Conservation (phyloP, 116 monocot genomes). For the Dioscorea cayenensis region DNA sequence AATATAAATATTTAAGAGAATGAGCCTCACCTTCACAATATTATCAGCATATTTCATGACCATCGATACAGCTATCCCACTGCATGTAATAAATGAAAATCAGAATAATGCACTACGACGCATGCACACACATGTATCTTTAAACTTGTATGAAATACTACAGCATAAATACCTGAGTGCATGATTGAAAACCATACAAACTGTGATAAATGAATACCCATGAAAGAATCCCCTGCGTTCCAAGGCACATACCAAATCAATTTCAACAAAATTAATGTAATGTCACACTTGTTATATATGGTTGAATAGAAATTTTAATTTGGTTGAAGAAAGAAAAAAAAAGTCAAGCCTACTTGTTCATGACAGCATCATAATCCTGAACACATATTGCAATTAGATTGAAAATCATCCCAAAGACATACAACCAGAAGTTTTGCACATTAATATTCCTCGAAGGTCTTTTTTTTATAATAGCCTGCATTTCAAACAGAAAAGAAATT, state of each 20-base stretch:
- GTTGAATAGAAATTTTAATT: not conserved
- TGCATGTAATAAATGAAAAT: conserved; percentile 29
- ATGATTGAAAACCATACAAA: conserved; percentile 95
- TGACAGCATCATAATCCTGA: conserved; percentile 92
- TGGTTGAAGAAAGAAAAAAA: not conserved
- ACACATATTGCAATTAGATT: conserved; percentile 78
- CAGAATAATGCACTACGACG: too few species aligned
- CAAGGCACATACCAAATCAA: too few species aligned
- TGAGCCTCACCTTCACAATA: conserved; percentile 74
- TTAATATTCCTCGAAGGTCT: conserved; percentile 96
- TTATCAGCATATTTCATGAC: conserved; percentile 98
- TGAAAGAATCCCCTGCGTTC: conserved; percentile 86
- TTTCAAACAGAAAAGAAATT: not conserved
- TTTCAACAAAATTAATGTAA: not conserved
- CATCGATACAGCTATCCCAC: conserved; percentile 96
- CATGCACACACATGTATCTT: too few species aligned
- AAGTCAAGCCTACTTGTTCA: conserved; percentile 55
- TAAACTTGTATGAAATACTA: too few species aligned
- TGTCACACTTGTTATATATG: not conserved
- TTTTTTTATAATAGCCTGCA: conserved; percentile 93
- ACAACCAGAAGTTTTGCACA: conserved; percentile 98
- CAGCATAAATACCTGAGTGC: conserved; percentile 62
- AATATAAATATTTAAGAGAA: too few species aligned
- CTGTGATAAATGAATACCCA: conserved; percentile 84
- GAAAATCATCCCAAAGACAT: conserved; percentile 88